A percentile compares a stretch with the other conserved stretches of the same genome.
Conservation (phyloP, 2,329 filamentous ascomycete species). For the Berkeleyomyces rouxiae region DNA sequence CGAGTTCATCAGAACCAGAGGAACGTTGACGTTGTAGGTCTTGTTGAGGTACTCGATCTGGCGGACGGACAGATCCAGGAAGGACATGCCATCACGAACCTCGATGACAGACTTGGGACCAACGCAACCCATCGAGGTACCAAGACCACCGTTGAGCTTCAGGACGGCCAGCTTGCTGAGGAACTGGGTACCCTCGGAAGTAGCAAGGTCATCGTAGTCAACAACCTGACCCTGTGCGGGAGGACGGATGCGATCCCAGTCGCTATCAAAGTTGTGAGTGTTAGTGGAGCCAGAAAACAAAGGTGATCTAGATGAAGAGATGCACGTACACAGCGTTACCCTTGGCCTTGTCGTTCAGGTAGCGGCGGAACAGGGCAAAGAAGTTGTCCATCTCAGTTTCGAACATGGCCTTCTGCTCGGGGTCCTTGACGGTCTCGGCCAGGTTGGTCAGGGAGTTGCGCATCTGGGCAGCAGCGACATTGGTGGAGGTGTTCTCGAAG, state of each 20-base stretch:
- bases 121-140: slow-evolving; percentile 98
- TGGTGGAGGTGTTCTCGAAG: slow-evolving; percentile 98
- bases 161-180: slow-evolving; percentile 94
- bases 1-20: slow-evolving; percentile 99
- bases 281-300: neutral
- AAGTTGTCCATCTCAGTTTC: slow-evolving; percentile 99
- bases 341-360: slow-evolving; percentile 98
- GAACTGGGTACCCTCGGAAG: slow-evolving; percentile 81
- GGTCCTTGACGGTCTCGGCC: slow-evolving; percentile 73
- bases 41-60: slow-evolving; percentile 99
- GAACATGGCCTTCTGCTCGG: slow-evolving; percentile 77
- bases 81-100: slow-evolving; percentile 99
- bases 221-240: slow-evolving; percentile 89
- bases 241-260: slow-evolving; percentile 93
- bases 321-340: slow-evolving; percentile 61
- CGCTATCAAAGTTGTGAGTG: slow-evolving; percentile 31
- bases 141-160: slow-evolving; percentile 97
- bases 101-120: slow-evolving; percentile 99
- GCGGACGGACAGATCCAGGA: slow-evolving; percentile 93
- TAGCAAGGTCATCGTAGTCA: slow-evolving; percentile 79
- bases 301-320: neutral
- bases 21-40: slow-evolving; percentile 92
- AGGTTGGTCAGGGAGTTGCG: slow-evolving; percentile 91
- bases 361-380: slow-evolving; percentile 95
- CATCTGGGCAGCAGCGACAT: slow-evolving; percentile 96